Percentiles rank a stretch among this genome's conserved stretches.
These are phyloP conservation scores for Acorus gramineus DNA, from an alignment of 106 monocot genomes.

Conservation along the genomic window DNA sequence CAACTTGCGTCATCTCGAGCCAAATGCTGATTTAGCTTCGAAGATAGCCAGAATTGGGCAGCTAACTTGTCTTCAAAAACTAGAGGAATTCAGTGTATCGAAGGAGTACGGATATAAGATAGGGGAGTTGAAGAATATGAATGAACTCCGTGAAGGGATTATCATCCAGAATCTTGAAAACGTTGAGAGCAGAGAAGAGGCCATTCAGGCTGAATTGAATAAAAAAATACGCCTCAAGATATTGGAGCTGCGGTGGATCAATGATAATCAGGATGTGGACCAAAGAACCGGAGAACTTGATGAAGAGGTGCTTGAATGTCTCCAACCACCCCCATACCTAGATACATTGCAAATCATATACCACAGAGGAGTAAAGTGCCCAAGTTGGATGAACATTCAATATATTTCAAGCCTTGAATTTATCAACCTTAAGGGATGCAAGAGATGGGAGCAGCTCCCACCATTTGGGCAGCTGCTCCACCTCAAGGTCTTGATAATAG, in stretches of 20 bases:
- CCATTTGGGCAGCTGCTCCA: conserved; percentile 1
- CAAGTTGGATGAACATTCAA: conserved; percentile 16
- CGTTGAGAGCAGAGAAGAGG: conserved; percentile 9
- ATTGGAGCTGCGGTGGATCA: conserved; percentile 7
- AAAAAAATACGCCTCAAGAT: conserved; percentile 5
- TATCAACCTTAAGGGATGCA: neutral
- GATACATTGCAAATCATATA: conserved; percentile 9
- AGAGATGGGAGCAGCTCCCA: conserved; percentile 12
- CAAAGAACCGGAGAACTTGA: neutral
- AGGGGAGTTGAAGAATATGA: conserved; percentile 4
- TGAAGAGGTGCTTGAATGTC: conserved; percentile 15
- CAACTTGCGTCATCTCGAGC: no score
- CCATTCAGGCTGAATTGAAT: conserved; percentile 7
- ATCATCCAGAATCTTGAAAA: conserved; percentile 1
- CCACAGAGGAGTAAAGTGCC: conserved; percentile 7
- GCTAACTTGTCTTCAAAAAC: no score
- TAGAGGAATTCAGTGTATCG: neutral
- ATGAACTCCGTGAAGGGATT: conserved; percentile 5
- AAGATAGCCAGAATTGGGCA: no score
- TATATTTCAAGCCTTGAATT: conserved; percentile 6
- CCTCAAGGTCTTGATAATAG: conserved; percentile 4
- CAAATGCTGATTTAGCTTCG: no score
- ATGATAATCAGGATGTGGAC: neutral
- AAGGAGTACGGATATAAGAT: conserved; percentile 3
- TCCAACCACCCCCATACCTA: conserved; percentile 19